Conservation (phyloP, 768 basidiomycete genomes). For the Rhodosporidiobolus sp. region DNA sequence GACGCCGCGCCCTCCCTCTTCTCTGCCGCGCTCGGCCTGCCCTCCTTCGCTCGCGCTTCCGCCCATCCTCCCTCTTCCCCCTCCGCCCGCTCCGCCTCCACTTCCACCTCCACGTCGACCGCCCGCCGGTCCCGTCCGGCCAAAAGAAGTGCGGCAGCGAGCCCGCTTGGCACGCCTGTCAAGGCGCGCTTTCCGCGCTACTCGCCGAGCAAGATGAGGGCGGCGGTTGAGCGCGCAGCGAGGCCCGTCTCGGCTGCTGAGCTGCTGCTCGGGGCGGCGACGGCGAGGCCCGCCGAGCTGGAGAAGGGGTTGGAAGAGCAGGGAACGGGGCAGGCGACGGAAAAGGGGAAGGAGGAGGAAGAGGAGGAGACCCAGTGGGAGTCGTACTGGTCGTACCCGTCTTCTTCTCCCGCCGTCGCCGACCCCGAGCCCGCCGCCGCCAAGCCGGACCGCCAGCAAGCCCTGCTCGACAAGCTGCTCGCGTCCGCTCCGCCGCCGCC, state of each 20-base stretch:
- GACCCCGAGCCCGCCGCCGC: too few relatives aligned
- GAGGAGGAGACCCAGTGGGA: constrained; percentile 10
- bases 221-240: background rate
- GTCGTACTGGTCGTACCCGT: constrained; percentile 10
- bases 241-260: background rate
- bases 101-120: background rate
- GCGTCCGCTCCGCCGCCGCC: background rate
- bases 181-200: constrained; percentile 9
- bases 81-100: background rate
- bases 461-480: background rate
- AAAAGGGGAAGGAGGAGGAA: too few relatives aligned
- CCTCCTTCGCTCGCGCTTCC: background rate
- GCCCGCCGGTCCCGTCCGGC: too few relatives aligned
- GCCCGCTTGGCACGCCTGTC: constrained; percentile 12
- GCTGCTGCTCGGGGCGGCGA: background rate
- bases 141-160: background rate
- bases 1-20: background rate
- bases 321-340: background rate
- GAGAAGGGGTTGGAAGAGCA: background rate
- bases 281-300: background rate
- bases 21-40: background rate
- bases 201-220: constrained; percentile 16
- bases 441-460: background rate
- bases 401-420: background rate
- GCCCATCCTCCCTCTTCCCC: background rate